phyloP scores from a whole-genome alignment of 164 flowering plant genomes.

The Vitis rupestris region DNA sequence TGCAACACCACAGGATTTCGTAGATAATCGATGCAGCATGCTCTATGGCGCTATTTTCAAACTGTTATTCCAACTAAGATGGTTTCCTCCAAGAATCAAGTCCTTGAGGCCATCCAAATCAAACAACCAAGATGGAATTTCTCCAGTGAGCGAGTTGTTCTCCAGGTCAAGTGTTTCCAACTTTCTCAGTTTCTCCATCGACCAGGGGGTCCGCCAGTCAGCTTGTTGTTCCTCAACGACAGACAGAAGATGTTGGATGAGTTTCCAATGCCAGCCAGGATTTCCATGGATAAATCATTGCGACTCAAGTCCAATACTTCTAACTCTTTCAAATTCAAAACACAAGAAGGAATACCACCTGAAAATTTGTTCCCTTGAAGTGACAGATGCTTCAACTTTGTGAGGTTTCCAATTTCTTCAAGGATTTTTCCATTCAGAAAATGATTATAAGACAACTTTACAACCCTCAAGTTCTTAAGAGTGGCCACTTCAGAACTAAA shows the following conservation, averaged over 20 bases:
- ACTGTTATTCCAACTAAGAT: slow-evolving; percentile 38
- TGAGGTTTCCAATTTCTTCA: slow-evolving; percentile 40
- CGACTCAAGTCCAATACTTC: slow-evolving; percentile 34
- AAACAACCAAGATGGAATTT: slow-evolving; percentile 46
- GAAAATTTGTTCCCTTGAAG: slow-evolving; percentile 35
- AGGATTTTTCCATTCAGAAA: slow-evolving; percentile 37
- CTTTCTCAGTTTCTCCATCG: slow-evolving; percentile 24
- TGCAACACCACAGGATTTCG: slow-evolving; percentile 35
- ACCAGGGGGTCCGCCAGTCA: slow-evolving; percentile 41
- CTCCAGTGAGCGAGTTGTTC: slow-evolving; percentile 36
- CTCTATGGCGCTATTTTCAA: slow-evolving; percentile 27
- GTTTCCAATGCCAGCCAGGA: slow-evolving; percentile 39
- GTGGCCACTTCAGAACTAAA: slow-evolving; percentile 26
- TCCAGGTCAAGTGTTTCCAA: slow-evolving; percentile 36
- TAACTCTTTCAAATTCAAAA: slow-evolving; percentile 25
- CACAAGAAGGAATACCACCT: slow-evolving; percentile 34
- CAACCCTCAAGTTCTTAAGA: slow-evolving; percentile 27
- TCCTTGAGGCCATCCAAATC: slow-evolving; percentile 24
- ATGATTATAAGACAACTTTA: slow-evolving; percentile 37
- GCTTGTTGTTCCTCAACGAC: slow-evolving; percentile 34
- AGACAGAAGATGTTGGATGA: slow-evolving; percentile 29
- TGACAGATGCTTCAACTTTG: slow-evolving; percentile 22
- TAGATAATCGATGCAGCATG: slow-evolving; percentile 25
- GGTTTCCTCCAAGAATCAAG: slow-evolving; percentile 44
- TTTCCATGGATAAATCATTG: slow-evolving; percentile 32